Conservation (phyloP, 495 filamentous ascomycete species). For the Neurospora sp. region DNA sequence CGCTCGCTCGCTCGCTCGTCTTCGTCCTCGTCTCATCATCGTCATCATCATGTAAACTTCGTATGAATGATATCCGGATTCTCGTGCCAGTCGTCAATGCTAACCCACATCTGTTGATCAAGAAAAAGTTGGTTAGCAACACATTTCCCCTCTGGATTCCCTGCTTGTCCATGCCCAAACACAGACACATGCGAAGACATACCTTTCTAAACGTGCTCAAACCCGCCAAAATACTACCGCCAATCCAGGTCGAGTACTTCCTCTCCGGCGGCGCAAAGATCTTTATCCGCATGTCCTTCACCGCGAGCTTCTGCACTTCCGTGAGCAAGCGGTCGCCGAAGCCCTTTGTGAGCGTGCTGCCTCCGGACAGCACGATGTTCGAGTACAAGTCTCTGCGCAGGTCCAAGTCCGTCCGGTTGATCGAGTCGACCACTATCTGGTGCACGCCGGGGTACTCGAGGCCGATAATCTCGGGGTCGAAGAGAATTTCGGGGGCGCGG, state of each 20-base stretch:
- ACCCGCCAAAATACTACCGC: slow-evolving; percentile 92
- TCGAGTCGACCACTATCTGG: slow-evolving; percentile 93
- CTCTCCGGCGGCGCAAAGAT: slow-evolving; percentile 96
- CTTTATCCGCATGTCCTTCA: slow-evolving; percentile 98
- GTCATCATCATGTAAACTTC: slow-evolving; percentile 65
- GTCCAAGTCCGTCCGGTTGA: slow-evolving; percentile 95
- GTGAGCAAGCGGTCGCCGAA: slow-evolving; percentile 91
- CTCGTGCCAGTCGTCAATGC: slow-evolving; percentile 98
- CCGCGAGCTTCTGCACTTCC: slow-evolving; percentile 85
- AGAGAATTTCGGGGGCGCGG: slow-evolving; percentile 92
- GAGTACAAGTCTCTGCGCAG: slow-evolving; percentile 87
- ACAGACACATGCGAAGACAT: slow-evolving; percentile 12
- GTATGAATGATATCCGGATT: slow-evolving; percentile 97
- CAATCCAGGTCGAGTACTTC: slow-evolving; percentile 98
- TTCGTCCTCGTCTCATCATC: neutral
- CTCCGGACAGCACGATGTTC: slow-evolving; percentile 94
- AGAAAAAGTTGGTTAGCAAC: slow-evolving; percentile 4
- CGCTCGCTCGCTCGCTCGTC: neutral
- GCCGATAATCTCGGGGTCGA: slow-evolving; percentile 93
- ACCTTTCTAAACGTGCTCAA: slow-evolving; percentile 98
- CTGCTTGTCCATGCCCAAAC: slow-evolving; percentile 4
- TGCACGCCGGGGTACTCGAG: slow-evolving; percentile 96
- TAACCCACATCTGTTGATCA: slow-evolving; percentile 84
- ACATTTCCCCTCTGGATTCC: neutral
- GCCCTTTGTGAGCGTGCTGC: slow-evolving; percentile 74